Base-by-base conservation (phyloP, 2,329 filamentous ascomycete genomes). In the Trichoderma semiorbis region DNA sequence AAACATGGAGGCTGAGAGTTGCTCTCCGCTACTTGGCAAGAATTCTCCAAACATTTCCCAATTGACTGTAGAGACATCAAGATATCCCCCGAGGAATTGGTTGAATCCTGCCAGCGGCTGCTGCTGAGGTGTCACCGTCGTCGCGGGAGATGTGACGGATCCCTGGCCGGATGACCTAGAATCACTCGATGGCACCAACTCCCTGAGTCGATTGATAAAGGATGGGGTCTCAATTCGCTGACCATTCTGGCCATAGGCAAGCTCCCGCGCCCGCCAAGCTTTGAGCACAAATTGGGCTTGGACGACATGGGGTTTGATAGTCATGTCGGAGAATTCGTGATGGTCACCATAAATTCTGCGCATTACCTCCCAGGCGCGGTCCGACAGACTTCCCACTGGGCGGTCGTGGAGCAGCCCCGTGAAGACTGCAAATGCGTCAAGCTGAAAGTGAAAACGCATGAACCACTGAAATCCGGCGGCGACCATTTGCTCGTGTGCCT, bases 391-490 rank as follows among this genome's bases (percentile, higher is more conserved):
- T 10, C 88, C 88, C 2, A 81, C 81, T 0, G 82, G 83, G 47
- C 85, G 84, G 36, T 84, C 81, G 73, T 83, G 84, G 14, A 90
- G 83, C 75, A 89, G 86, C 5, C 86, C 86, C 0, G 85, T 84
- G 77, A 89, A 82, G 76, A 87, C 88, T 47, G 85, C 80, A 73
- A 89, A 86, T 28, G 89, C 80, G 70, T 88, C 88, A 62, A 86
- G 78, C 75, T 89, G 87, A 77, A 90, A 88, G 75, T 88, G 85
- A 28, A 81, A 79, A 72, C 84, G 83, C 76, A 85, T 81, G 74
- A 86, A 89, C 88, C 88, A 90, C 12, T 86, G 75, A 76, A 89
- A 90, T 1, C 85, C 85, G 0, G 80, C 81, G 28, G 83, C 79
- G 21, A 80, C 78, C 74, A 85, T 80, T 2, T 81, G 76, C 30